Base-by-base conservation (phyloP, 2,329 filamentous ascomycete genomes). In the Fonsecaea multimorphosa region DNA sequence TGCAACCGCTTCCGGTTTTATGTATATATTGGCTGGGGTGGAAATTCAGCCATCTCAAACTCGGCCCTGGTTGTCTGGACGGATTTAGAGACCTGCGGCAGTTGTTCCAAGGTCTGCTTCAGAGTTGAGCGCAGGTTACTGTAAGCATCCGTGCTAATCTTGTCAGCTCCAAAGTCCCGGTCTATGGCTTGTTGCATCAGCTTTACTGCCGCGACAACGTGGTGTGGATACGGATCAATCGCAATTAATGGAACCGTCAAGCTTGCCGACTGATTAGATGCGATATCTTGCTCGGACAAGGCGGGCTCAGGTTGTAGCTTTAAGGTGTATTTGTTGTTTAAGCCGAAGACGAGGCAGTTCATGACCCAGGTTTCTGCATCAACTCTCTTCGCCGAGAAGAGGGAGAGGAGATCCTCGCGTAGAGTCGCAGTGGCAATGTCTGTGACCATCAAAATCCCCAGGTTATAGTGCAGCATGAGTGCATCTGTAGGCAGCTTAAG, bases 191-290 rank as follows among this genome's bases (percentile, higher is more conserved):
- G 73, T 53, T 71, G 71, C 32, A 76, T 63, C 12, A 75, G 68
- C 56, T 72, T 73, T 40, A 75, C 71, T 16, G 65, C 73, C 3
- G 73, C 74, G 34, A 76, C 72, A 2, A 75, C 70, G 55, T 75
- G 73, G 59, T 76, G 72, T 16, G 73, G 73, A 65, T 76, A 75
- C 14, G 73, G 75, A 49, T 76, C 73, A 31, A 76, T 73, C 14
- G 73, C 72, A 52, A 75, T 60, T 3, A 76, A 62, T 8, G 74
- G 73, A n/a, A 73, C 66, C 0, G 68, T 63, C 32, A 66, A 62
- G 36, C 51, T 63, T 29, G 55, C 19, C 12, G 36, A 22, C 27
- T 59, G 60, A 16, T 32, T n/a, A 51, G 55, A n/a, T 27, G 27
- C 31, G 58, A 61, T 34, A 24, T 38, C 46, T 1, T 53, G 31